These are phyloP conservation scores for Gaultheria prostrata DNA, from an alignment of 148 eudicot genomes.

Conservation along the genomic window DNA sequence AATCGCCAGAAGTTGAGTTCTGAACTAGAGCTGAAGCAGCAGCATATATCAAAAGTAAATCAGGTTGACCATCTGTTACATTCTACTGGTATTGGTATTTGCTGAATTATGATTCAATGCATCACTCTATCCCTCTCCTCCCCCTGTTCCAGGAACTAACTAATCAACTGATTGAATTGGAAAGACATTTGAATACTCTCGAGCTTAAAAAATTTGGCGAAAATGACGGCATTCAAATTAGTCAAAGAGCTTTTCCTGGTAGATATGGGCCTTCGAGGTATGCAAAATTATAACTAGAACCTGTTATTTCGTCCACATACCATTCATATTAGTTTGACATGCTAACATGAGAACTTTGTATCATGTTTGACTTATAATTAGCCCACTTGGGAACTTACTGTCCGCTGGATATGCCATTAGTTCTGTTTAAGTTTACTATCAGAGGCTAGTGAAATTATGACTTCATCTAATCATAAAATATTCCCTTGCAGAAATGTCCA, in stretches of 20 bases:
- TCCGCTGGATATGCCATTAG: neutral
- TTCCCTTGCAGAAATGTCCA: slow-evolving; percentile 54
- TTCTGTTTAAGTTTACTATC: neutral
- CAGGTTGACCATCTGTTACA: slow-evolving; percentile 48
- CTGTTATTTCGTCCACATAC: neutral
- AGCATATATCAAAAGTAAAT: slow-evolving; percentile 45
- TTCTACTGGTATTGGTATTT: neutral
- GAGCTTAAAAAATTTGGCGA: slow-evolving; percentile 77
- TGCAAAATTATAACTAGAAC: slow-evolving; percentile 9
- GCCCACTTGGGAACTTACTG: neutral
- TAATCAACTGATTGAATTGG: slow-evolving; percentile 68
- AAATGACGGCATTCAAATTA: slow-evolving; percentile 35
- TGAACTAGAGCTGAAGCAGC: slow-evolving; percentile 79
- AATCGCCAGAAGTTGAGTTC: slow-evolving; percentile 74
- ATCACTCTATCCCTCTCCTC: slow-evolving; percentile 11
- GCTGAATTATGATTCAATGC: neutral
- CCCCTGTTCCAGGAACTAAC: slow-evolving; percentile 56
- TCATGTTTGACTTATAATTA: neutral
- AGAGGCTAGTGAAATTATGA: slow-evolving; percentile 10
- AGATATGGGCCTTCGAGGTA: slow-evolving; percentile 69
- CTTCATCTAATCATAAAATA: neutral
- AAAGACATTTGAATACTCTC: slow-evolving; percentile 81
- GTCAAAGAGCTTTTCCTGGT: slow-evolving; percentile 36
- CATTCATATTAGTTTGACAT: neutral
- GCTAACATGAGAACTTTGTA: neutral